Base-by-base conservation (phyloP, 208 protist genomes). In the Wallacemonas rigidus region DNA sequence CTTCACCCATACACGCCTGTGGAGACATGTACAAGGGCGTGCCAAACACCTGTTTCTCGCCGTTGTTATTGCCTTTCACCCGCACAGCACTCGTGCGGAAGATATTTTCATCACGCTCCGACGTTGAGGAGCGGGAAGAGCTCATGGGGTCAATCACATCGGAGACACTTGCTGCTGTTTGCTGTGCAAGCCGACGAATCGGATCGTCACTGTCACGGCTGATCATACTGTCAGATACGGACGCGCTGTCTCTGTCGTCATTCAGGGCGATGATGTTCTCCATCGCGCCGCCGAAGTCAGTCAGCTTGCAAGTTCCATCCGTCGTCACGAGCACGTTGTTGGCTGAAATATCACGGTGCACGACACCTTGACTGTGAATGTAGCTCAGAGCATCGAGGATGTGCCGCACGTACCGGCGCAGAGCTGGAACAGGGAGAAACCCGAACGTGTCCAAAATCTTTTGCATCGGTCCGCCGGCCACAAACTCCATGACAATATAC, bases 21-120 rank as follows among this genome's bases (percentile, higher is more conserved):
- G 91, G 91, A 0, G 91, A 91, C 87, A 96, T 93, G 69, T 87
- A 96, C 17, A 88, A 44, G 2, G 91, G 88, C 1, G 88, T 94
- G 39, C 91, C 91, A 39, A 86, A 85, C 0, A 90, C 75, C 15
- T 65, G 60, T 17, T 36, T 65, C 41, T 65, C 60, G 7, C 7
- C 3, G 60, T 65, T 65, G 40, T 65, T 8, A 3, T 44, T 53
- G 43, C 43, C 60, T 14, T 41, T 15, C 36, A 65, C 60, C 5
- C 60, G 60, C 11, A 65, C 15, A n/a, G 60, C 60, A 17, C 60
- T 65, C 4, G 60, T 65, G 40, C 60, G 60, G 39, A 65, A 65
- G 43, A 65, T 4, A 39, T 11, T 65, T n/a, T 17, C 43, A 41
- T 65, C 60, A 35, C 36, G 50, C 8, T 35, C 41, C 5, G 60